Base-by-base conservation (phyloP, 495 filamentous ascomycete genomes). In the Clohesyomyces aquaticus region DNA sequence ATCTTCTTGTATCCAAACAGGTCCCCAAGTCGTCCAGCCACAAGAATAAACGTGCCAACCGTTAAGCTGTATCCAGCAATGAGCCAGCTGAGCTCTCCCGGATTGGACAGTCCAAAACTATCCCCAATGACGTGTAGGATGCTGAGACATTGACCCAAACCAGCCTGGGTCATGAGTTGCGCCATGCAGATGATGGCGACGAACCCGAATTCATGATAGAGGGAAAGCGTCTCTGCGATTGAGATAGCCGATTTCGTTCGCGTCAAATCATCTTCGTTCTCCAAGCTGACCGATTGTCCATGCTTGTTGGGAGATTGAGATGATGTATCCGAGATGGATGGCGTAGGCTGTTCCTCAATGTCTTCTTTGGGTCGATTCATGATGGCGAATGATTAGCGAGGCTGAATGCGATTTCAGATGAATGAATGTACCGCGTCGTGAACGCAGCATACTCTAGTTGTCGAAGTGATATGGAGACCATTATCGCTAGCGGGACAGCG, bases 151-250 rank as follows among this genome's bases (percentile, higher is more conserved):
- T 59, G 29, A 21, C n/a, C 41, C 1, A 67, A n/a, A 12, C 50
- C 50, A 21, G 49, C 26, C 32, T 67, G 65, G 8, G 49, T 67
- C 9, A 28, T 58, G 8, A 81, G 72, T 52, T 81, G 78, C 0
- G 76, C 77, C 52, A 72, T 70, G 54, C 77, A 80, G 12, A 81
- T 72, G 16, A 77, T 62, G 43, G 63, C 58, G 16, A 83, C 72
- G 46, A 83, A 82, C 10, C 75, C 29, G 25, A 76, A 66, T 61
- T 83, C 80, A 27, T 62, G 65, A 0, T 65, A 60, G 18, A 75
- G 54, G 9, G 76, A 71, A 25, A 78, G 58, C 16, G 64, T 64
- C 59, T 55, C 8, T 16, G 59, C 32, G 21, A 55, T 47, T 1
- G n/a, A n/a, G n/a, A n/a, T n/a, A n/a, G n/a, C n/a, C n/a, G 59